Evolutionary conservation across 2,329 filamentous ascomycete genomes (phyloP), one percentile per base, ranked within the genome.

Genomic region (Onygenales sp.): DNA sequence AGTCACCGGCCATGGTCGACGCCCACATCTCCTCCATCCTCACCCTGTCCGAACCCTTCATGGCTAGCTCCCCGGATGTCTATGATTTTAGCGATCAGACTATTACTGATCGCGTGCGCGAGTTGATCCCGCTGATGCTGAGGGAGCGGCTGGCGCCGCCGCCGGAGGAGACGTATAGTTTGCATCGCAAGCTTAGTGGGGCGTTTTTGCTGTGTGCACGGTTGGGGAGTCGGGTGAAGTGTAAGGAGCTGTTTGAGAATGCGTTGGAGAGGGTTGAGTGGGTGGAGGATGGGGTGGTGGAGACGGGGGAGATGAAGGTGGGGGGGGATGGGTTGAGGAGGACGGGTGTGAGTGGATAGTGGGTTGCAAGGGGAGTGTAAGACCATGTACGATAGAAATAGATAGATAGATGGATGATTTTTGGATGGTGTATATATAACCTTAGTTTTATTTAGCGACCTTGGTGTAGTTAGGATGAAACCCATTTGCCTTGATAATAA

Each of bases 41-140:
- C 46, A 95, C 91, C 0, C 81, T 98, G 1, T 91, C 92, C 0
- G 93, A 98, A 68, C 93, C 93, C 0, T 98, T 97, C 72, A 76
- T 86, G 61, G 77, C 77, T 3, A 79, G 76, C 0, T 88, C 90
- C 0, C 88, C 90, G 0, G 85, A 87, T 49, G 72, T 94, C 0
- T 98, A 98, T 68, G 89, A 98, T 67, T 98, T 98, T 70, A 76
- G 81, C 55, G 83, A 92, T 64, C 93, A 98, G 75, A 98, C 92
- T 1, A 97, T 98, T 61, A 98, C 93, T 1, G 91, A 97, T 65
- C 80, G 94, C 44, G 92, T 98, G 54, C 84, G 91, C 63, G 80
- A 77, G 3, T 78, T 95, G 51, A 97, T 98, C 60, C 93, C 93
- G 13, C 75, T 95, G 51, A 98, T 98, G 93, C 78, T 98, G 46